Evolutionary conservation across 352 stramenopile species (phyloP), one percentile per base, ranked within the genome.

Genomic region (Blastocystis sp.): DNA sequence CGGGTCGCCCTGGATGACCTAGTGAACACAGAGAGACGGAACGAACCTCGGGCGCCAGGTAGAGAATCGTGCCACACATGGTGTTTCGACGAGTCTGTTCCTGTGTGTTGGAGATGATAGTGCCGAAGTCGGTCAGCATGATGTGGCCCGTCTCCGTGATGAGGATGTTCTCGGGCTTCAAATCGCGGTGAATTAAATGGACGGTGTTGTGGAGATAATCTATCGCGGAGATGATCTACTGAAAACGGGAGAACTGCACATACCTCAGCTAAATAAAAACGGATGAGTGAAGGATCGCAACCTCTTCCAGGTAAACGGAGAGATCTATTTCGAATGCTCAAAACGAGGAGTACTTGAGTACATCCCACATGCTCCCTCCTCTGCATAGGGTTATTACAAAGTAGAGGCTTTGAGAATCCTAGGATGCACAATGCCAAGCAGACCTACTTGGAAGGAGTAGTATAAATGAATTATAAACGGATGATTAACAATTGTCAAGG

Each of bases 121-220:
- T 90, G 34, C 90, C 90, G 87, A 92, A 92, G 41, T 92, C 90
- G 4, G 82, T 65, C 5, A 92, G 54, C 41, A 92, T 92, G 16
- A 92, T 54, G 76, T 92, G 90, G 6, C 90, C 87, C 13, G 24
- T 64, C 16, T 91, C 90, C 3, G 41, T 90, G 56, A 92, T 89
- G 24, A 92, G 89, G 26, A 92, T 68, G 68, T 92, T 92, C 30
- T 92, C 90, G 24, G 90, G 90, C 70, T 92, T 92, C 3, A 92
- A 30, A 78, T 92, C 90, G 16, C 90, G 65, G 59, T 92, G 90
- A 34, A 92, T 90, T 16, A 91, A 76, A 13, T 90, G 66, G 20
- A 90, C 54, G 2, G 43, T 34, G 26, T 64, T 87, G 79, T 92
- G 90, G 4, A 92, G 66, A 64, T 92, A 91, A 69, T 92, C 59